Base-by-base conservation (phyloP, 148 eudicot genomes). In the Rhododendron ferrugineum region DNA sequence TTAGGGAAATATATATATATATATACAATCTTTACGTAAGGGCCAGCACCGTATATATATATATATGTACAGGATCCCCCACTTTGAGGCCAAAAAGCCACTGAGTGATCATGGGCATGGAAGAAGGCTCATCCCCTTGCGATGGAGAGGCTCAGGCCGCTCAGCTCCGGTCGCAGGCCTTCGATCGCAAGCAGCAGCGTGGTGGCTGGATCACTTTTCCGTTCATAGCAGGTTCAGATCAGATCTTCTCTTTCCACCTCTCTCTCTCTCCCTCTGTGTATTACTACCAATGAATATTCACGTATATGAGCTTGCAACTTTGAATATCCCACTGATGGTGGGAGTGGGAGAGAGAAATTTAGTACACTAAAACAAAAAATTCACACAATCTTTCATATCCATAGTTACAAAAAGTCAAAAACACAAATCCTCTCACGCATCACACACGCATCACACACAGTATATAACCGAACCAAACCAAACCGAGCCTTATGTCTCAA, bases 121-220 rank as follows among this genome's bases (percentile, higher is more conserved):
- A 30, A 60, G 83, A 32, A 6, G 44, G 15, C 52, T 80, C 26
- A 50, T 16, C 32, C 26, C 64, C 64, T 42, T 14, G 34, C n/a
- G 32, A 32, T 32, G 72, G 72, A 58, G 74, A 82, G 44, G 52
- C 28, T 13, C 75, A 64, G 22, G 60, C 60, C 6, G 23, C 60
- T 4, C 60, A 18, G 60, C 13, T 42, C 14, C 5, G 26, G 30
- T 26, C 72, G 13, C 14, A 3, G 10, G 8, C 54, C 42, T 64
- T 34, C 11, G 76, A 36, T 44, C 34, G 44, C 11, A 82, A 82
- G 49, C 26, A 60, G 49, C 49, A 9, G 10, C 84, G 54, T 5
- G 91, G 91, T 26, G 91, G 91, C n/a, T 89, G 91, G 91, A 83
- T 87, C 82, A 87, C 91, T 5, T 22, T 87, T 83, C 91, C 91